phyloP scores from a whole-genome alignment of 2,329 filamentous ascomycete genomes.

The Penicillium janthinellum region DNA sequence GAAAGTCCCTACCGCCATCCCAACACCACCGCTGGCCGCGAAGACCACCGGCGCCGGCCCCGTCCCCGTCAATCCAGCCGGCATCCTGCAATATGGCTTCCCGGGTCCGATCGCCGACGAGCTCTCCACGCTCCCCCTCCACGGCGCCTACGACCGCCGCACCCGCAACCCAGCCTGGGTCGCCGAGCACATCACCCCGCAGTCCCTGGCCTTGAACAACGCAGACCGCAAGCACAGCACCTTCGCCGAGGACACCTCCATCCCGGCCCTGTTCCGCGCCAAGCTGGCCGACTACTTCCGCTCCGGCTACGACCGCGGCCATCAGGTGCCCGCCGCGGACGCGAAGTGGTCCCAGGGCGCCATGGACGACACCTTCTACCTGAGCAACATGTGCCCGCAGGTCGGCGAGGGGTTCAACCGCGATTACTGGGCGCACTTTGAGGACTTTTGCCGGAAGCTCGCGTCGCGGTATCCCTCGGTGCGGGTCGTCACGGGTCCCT shows the following conservation, averaged over 20 bases:
- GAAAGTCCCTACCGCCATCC: slow-evolving; percentile 35
- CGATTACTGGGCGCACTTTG: slow-evolving; percentile 99
- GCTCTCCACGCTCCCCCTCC: slow-evolving; percentile 71
- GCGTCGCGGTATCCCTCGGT: slow-evolving; percentile 81
- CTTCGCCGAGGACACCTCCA: slow-evolving; percentile 77
- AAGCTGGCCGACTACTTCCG: slow-evolving; percentile 92
- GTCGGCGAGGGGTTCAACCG: slow-evolving; percentile 98
- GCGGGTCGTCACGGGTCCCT: slow-evolving; percentile 85
- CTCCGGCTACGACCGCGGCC: slow-evolving; percentile 90
- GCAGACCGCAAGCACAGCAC: slow-evolving; percentile 81
- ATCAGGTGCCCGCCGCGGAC: slow-evolving; percentile 96
- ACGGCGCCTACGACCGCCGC: slow-evolving; percentile 87
- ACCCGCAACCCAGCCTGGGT: slow-evolving; percentile 93
- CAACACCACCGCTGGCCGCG: slow-evolving; percentile 23
- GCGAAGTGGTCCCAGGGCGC: slow-evolving; percentile 92
- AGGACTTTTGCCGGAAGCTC: slow-evolving; percentile 90
- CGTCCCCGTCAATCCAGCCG: slow-evolving; percentile 73
- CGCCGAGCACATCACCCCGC: slow-evolving; percentile 91
- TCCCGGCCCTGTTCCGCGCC: slow-evolving; percentile 86
- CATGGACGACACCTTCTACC: slow-evolving; percentile 92
- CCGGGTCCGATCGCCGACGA: slow-evolving; percentile 87
- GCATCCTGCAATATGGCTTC: slow-evolving; percentile 85
- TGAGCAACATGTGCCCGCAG: slow-evolving; percentile 97
- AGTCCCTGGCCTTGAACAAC: slow-evolving; percentile 71
- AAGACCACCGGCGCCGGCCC: slow-evolving; percentile 38